phyloP scores from a whole-genome alignment of 352 stramenopile genomes.

The Phytopythium kandeliae region DNA sequence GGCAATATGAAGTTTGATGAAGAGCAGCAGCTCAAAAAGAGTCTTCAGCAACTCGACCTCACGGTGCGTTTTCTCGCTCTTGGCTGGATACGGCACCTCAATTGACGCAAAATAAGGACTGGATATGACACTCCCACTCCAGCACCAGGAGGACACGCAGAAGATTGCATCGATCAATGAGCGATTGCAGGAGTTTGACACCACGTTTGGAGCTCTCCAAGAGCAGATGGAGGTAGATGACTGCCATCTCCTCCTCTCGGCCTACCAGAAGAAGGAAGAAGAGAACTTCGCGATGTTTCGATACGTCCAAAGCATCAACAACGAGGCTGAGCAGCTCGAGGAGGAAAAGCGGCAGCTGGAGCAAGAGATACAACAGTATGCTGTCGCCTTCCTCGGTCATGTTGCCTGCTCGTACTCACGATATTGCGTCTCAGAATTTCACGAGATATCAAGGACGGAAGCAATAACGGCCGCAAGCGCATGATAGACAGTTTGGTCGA shows the following conservation, averaged over 20 bases:
- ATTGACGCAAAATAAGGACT: no score
- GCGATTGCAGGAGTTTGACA: conserved; percentile 69
- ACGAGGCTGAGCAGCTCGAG: conserved; percentile 76
- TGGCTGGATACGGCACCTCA: not conserved
- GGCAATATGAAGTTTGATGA: conserved; percentile 76
- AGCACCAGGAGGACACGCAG: conserved; percentile 70
- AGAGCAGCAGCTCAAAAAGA: conserved; percentile 68
- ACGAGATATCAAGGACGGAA: conserved; percentile 58
- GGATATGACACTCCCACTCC: not conserved
- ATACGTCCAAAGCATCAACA: conserved; percentile 77
- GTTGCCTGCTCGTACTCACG: not conserved
- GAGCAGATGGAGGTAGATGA: conserved; percentile 60
- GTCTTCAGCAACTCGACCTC: conserved; percentile 49
- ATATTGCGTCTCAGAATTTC: not conserved
- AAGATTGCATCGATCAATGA: conserved; percentile 65
- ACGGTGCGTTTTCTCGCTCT: conserved; percentile 11
- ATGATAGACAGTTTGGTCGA: conserved; percentile 74
- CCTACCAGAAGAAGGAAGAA: conserved; percentile 70
- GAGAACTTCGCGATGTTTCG: conserved; percentile 79
- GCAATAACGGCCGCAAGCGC: conserved; percentile 52
- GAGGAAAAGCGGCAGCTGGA: conserved; percentile 65
- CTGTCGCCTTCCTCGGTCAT: not conserved
- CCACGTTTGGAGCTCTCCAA: conserved; percentile 52
- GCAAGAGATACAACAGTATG: conserved; percentile 53
- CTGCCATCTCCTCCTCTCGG: conserved; percentile 48